Evolutionary conservation across 1,139 yeast species (phyloP).

Genomic region (Lodderomyces margitis): DNA sequence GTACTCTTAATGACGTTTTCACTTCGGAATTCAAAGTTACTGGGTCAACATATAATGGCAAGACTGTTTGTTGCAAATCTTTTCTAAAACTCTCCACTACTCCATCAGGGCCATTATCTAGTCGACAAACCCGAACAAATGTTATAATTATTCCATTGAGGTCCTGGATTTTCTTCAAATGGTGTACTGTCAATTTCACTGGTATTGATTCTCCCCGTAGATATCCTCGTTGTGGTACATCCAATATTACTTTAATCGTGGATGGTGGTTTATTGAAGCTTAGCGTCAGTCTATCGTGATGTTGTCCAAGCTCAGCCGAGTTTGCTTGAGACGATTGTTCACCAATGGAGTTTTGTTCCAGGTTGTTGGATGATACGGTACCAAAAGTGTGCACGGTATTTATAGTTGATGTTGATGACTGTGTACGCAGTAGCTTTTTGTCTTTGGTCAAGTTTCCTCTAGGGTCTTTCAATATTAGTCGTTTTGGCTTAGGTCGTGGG

Average conservation of each 20-base stretch:
- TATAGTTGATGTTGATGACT: slow-evolving; percentile 45
- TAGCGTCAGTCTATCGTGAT: slow-evolving; percentile 1
- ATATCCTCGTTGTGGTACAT: slow-evolving; percentile 67
- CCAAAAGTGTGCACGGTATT: slow-evolving; percentile 42
- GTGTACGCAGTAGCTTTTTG: slow-evolving; percentile 38
- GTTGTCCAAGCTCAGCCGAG: slow-evolving; percentile 2
- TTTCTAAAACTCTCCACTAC: slow-evolving; percentile 77
- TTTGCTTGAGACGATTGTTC: slow-evolving; percentile 7
- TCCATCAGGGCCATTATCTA: slow-evolving; percentile 64
- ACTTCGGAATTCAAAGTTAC: slow-evolving; percentile 55
- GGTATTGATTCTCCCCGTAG: slow-evolving; percentile 79
- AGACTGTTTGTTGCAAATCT: slow-evolving; percentile 73
- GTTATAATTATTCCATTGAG: slow-evolving; percentile 79
- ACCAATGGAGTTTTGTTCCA: slow-evolving; percentile 22
- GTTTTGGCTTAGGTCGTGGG: slow-evolving; percentile 66
- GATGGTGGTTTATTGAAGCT: slow-evolving; percentile 12
- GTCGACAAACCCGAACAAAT: slow-evolving; percentile 74
- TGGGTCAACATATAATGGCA: slow-evolving; percentile 81
- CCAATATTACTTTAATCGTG: slow-evolving; percentile 54
- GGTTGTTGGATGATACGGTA: slow-evolving; percentile 37
- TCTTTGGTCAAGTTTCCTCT: slow-evolving; percentile 22
- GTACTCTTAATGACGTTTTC: slow-evolving; percentile 65
- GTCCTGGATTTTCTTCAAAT: slow-evolving; percentile 68
- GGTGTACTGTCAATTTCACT: slow-evolving; percentile 61
- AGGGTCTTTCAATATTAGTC: slow-evolving; percentile 56